Conservation (phyloP, 148 eudicot species). For the Salicornia ramosissima region DNA sequence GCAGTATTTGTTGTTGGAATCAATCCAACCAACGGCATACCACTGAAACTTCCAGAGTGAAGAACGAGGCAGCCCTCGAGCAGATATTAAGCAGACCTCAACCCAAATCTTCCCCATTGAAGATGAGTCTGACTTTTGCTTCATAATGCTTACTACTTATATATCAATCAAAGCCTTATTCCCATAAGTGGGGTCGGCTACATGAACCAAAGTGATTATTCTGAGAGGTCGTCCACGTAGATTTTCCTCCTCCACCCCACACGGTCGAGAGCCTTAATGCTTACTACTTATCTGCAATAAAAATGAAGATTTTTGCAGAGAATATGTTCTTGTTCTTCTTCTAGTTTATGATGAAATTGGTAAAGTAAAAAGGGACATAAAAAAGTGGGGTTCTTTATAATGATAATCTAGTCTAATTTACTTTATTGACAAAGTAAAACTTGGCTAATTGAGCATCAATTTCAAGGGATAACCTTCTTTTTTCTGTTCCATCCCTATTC, state of each 20-base stretch:
- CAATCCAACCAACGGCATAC: constrained; percentile 85
- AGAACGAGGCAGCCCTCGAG: constrained; percentile 57
- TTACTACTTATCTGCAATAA: constrained; percentile 12
- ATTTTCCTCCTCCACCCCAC: no score
- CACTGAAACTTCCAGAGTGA: constrained; percentile 71
- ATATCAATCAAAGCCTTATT: no score
- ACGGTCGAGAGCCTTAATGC: no score
- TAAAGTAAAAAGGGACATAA: constrained; percentile 25
- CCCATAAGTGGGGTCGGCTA: no score
- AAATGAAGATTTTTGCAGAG: constrained; percentile 15
- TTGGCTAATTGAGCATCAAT: constrained; percentile 8
- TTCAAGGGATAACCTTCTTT: constrained; percentile 8
- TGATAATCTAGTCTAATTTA: constrained; percentile 32
- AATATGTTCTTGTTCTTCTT: constrained; percentile 17
- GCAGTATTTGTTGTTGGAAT: constrained; percentile 70
- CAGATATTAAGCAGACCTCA: constrained; percentile 75
- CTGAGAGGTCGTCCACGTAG: no score
- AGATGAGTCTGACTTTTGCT: constrained; percentile 9
- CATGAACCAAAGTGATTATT: no score
- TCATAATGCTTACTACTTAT: constrained; percentile 18
- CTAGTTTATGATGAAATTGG: constrained; percentile 26
- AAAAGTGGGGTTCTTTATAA: constrained; percentile 25
- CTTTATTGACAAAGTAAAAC: constrained; percentile 30
- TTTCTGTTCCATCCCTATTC: neutral
- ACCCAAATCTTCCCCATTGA: constrained; percentile 54